A percentile compares a stretch with the other conserved stretches of the same genome.
phyloP scores from a whole-genome alignment of 192 early-diverging fungal species.

The Funneliformis geosporum region DNA sequence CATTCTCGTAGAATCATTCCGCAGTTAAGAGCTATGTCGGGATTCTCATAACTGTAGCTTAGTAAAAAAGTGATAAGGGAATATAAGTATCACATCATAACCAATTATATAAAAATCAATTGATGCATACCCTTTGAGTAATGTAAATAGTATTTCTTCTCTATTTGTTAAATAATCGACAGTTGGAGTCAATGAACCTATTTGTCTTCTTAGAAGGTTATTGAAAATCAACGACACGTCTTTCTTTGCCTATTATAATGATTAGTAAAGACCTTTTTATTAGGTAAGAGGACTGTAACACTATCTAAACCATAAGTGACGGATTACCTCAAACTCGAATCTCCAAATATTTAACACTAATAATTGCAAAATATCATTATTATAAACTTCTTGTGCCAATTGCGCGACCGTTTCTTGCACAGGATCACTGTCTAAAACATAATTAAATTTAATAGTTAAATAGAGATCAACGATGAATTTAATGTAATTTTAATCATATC shows the following conservation, averaged over 20 bases:
- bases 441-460: not conserved
- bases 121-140: constrained; percentile 72
- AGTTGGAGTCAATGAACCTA: constrained; percentile 93
- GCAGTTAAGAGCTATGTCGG: constrained; percentile 95
- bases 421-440: constrained; percentile 71
- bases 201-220: constrained; percentile 91
- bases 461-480: not conserved
- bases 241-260: constrained; percentile 77
- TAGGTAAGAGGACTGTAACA: not conserved
- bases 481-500: not conserved
- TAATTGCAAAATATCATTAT: constrained; percentile 84
- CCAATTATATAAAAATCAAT: not conserved
- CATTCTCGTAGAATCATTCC: constrained; percentile 98
- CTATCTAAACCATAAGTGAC: not conserved
- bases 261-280: not conserved
- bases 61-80: not conserved
- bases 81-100: not conserved
- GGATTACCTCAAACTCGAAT: constrained; percentile 87
- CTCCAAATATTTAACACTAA: constrained; percentile 87
- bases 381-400: constrained; percentile 95
- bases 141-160: constrained; percentile 78
- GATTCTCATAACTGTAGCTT: constrained; percentile 82
- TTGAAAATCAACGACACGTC: constrained; percentile 98
- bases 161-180: constrained; percentile 90
- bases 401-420: constrained; percentile 89